phyloP scores from a whole-genome alignment of 208 protist genomes.

The Herpetomonas muscarum region DNA sequence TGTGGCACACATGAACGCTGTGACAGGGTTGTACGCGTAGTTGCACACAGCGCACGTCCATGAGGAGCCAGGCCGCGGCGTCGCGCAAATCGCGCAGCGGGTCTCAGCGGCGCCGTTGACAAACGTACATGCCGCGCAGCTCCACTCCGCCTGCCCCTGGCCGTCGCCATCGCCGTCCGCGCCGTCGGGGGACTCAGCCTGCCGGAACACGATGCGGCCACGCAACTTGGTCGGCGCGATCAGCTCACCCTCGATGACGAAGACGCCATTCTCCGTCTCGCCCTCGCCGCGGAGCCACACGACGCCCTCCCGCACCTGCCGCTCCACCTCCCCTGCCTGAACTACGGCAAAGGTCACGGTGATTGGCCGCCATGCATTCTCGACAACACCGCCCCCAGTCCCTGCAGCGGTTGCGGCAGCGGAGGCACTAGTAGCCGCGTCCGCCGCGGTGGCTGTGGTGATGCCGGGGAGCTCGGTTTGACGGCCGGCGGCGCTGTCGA shows the following conservation, averaged over 20 bases:
- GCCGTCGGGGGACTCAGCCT: constrained; percentile 14
- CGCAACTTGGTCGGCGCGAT: constrained; percentile 29
- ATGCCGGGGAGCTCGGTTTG: no score
- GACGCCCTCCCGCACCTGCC: constrained; percentile 4
- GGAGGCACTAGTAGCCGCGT: no score
- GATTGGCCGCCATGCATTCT: not conserved
- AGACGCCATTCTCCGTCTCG: constrained; percentile 41
- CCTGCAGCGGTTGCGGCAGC: no score
- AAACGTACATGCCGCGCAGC: constrained; percentile 77
- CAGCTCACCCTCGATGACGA: constrained; percentile 42
- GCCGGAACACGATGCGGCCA: constrained; percentile 58
- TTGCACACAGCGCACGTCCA: constrained; percentile 74
- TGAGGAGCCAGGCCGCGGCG: constrained; percentile 52
- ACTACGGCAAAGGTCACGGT: constrained; percentile 2
- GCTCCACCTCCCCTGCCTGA: constrained; percentile 6
- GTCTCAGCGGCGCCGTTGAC: constrained; percentile 60
- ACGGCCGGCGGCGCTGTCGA: no score
- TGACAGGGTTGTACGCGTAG: constrained; percentile 73
- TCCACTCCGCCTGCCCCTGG: constrained; percentile 43
- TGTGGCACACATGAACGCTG: constrained; percentile 45
- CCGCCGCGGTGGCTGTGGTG: not conserved
- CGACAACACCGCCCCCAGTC: no score
- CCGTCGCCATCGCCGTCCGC: constrained; percentile 13
- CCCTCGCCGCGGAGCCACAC: constrained; percentile 34
- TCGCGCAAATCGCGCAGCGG: constrained; percentile 83